Base-by-base conservation (phyloP, 2,329 filamentous ascomycete genomes). In the Apiospora malaysiana region DNA sequence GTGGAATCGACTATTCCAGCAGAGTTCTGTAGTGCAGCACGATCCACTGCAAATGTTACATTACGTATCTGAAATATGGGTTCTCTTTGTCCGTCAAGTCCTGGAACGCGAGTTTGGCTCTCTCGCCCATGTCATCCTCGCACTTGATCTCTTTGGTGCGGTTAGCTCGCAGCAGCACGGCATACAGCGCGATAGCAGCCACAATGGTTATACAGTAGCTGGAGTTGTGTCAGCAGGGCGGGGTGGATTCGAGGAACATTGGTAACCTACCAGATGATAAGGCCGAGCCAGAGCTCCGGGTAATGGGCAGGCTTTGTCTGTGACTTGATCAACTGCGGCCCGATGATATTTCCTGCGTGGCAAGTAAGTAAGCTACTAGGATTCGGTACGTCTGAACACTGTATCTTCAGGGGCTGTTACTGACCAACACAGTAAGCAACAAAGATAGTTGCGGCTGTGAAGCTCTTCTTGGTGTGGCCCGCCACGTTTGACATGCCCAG, bases 401-500 rank as follows among this genome's bases (percentile, higher is more conserved):
- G 1, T 16, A 21, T 68, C 0, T n/a, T 14, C 1, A 2, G 45
- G 21, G n/a, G 18, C 1, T 47, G 9, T 9, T 25, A 68, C 70
- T 63, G 25, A 78, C 78, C 86, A 2, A 94, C 89, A 70, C 91
- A 93, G 77, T 94, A 94, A 0, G 91, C 91, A 0, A 93, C 91
- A 73, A 94, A 94, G 1, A 93, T 91, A 0, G 90, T 90, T 0
- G 90, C 90, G 0, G 92, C 91, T 85, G 92, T 93, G 76, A 92
- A 90, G 73, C 90, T 92, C 84, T 94, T 94, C 82, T 94, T 94
- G 0, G 92, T 94, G 32, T 92, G 88, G 0, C 93, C 92, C 0
- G 92, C 92, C 0, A 94, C 91, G 74, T 94, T 94, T 14, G 88
- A 88, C 84, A 86, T 86, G 45, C 85, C 85, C 7, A 88, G 73